phyloP scores from a whole-genome alignment of 2,329 filamentous ascomycete species.

The Fusarium lyarnte region DNA sequence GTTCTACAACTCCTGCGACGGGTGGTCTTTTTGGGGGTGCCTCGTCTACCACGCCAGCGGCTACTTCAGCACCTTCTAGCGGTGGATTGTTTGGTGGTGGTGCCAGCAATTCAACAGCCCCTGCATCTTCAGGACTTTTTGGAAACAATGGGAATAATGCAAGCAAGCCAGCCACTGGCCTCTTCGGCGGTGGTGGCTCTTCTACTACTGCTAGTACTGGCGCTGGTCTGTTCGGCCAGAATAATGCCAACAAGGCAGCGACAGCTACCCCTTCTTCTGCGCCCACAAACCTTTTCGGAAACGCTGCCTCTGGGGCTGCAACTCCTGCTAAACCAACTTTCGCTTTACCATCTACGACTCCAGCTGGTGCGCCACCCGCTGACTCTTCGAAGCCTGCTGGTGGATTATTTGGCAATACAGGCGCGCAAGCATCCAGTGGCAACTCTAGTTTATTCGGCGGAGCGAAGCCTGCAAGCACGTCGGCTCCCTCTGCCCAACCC shows the following conservation, averaged over 20 bases:
- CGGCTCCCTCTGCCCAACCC: conserved; percentile 27
- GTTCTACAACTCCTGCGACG: conserved; percentile 40
- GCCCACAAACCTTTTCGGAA: conserved; percentile 47
- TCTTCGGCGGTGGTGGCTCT: conserved; percentile 45
- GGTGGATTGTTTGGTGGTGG: conserved; percentile 42
- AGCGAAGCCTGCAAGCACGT: conserved; percentile 42
- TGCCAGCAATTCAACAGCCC: conserved; percentile 40
- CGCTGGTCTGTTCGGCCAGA: conserved; percentile 42
- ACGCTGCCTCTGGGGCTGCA: conserved; percentile 42
- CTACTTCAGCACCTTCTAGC: conserved; percentile 35
- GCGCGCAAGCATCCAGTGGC: conserved; percentile 34
- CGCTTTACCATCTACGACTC: conserved; percentile 62
- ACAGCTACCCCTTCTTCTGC: conserved; percentile 41
- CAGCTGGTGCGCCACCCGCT: conserved; percentile 63
- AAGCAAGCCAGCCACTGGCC: conserved; percentile 32
- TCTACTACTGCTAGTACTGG: conserved; percentile 32
- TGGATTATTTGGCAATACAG: conserved; percentile 39
- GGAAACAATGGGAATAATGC: conserved; percentile 36
- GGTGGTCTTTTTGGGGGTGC: conserved; percentile 37
- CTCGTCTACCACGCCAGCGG: conserved; percentile 42
- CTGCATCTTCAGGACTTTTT: conserved; percentile 47
- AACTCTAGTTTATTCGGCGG: conserved; percentile 44
- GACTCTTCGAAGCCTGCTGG: conserved; percentile 45
- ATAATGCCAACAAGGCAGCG: conserved; percentile 35
- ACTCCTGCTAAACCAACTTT: conserved; percentile 59